Conservation (phyloP, 163 green algal genomes). For the Scenedesmus sp. region DNA sequence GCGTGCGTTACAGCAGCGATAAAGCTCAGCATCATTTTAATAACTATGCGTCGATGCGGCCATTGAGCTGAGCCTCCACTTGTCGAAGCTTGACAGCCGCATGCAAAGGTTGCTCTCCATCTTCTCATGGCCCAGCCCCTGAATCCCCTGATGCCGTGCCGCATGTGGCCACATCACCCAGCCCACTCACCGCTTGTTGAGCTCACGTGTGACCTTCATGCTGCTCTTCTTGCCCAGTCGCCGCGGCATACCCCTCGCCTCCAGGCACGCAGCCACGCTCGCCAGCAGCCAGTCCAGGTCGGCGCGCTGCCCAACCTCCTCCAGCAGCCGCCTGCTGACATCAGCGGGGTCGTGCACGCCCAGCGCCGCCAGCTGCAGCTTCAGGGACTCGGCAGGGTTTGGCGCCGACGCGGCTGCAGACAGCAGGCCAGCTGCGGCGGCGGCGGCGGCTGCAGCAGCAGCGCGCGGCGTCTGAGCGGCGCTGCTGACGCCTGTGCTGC, state of each 20-base stretch:
- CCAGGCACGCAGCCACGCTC: constrained; percentile 2
- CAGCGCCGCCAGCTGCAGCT: constrained; percentile 42
- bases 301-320: constrained; percentile 25
- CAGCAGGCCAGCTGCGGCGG: constrained; percentile 21
- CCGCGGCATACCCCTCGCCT: constrained; percentile 31
- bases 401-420: constrained; percentile 9
- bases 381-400: constrained; percentile 30
- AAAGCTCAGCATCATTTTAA: not conserved
- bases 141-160: not conserved
- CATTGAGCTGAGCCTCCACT: too few species aligned
- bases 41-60: not conserved
- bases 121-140: too few species aligned
- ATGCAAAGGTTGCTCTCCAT: too few species aligned
- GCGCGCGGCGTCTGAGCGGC: not conserved
- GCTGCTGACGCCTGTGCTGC: not conserved
- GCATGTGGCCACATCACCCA: not conserved
- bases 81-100: too few species aligned
- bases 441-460: not conserved
- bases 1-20: not conserved
- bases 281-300: constrained; percentile 42
- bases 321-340: constrained; percentile 26
- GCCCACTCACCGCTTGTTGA: constrained; percentile 39
- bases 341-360: constrained; percentile 37
- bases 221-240: constrained; percentile 25
- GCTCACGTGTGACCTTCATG: constrained; percentile 47